Base-by-base conservation (phyloP, 257 asterid species). In the Marsdenia floribunda region DNA sequence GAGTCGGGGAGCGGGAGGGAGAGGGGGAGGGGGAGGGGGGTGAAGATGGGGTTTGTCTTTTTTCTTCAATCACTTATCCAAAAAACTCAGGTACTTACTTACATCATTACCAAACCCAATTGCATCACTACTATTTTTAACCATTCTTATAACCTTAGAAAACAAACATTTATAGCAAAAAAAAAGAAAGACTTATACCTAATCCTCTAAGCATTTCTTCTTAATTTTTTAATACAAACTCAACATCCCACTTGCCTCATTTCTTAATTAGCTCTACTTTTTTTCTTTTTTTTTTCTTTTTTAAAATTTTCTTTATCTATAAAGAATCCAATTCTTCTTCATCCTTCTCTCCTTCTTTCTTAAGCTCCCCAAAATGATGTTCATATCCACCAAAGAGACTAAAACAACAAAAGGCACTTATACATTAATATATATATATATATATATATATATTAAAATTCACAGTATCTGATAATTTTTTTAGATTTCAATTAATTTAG, bases 191-290 rank as follows among this genome's bases (percentile, higher is more conserved):
- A 44, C 49, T 6, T 44, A 44, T 6, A 76, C 71, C 59, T 46
- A 69, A 75, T 57, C 64, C 15, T 70, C 58, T 22, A 52, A 7
- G 12, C 29, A 61, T 5, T 29, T 47, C 57, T 60, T 26, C 69
- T 47, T 55, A 40, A 22, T 40, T 44, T 75, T 68, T 37, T 9
- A 22, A 59, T 44, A 29, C 44, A 75, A 68, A 61, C 70, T 70
- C 19, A 26, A 73, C 49, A 47, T 47, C 49, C 40, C 0, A 7
- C 6, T 33, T 35, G 12, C 54, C 21, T 29, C 64, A 26, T 11
- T 35, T 6, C 33, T 50, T 29, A 42, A 0, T 49, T 49, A 13
- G 29, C 55, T 5, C 40, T 55, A 12, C 54, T 14, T 49, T 49
- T 11, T 15, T 44, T 11, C 6, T 42, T 42, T 6, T 40, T 40